A percentile compares a stretch with the other conserved stretches of the same genome.
phyloP scores from a whole-genome alignment of 164 flowering plant genomes.

The Vitis riparia region DNA sequence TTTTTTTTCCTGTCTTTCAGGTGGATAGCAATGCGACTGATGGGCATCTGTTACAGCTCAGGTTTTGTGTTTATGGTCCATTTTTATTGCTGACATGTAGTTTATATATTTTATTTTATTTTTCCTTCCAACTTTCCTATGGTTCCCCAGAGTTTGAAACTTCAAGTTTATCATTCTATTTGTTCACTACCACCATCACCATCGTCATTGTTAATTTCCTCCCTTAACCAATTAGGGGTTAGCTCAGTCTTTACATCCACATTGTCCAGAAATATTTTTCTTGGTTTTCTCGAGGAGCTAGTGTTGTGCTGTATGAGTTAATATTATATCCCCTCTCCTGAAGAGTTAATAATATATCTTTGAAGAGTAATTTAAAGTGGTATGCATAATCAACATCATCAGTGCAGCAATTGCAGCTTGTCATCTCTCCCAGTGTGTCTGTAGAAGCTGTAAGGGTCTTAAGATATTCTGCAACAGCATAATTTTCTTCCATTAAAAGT shows the following conservation, averaged over 20 bases:
- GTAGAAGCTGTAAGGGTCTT: background rate
- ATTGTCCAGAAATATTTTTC: background rate
- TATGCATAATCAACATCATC: background rate
- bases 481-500: too few relatives aligned
- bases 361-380: background rate
- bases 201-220: background rate
- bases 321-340: background rate
- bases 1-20: constrained; percentile 34
- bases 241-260: too few relatives aligned
- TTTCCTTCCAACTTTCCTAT: too few relatives aligned
- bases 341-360: background rate
- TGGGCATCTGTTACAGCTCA: constrained; percentile 85
- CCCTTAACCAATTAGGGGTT: background rate
- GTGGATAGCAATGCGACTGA: constrained; percentile 63
- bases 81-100: background rate
- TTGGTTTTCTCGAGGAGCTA: background rate
- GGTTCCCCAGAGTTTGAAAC: background rate
- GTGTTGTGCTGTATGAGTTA: background rate
- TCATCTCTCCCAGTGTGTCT: background rate
- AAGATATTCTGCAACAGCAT: too few relatives aligned
- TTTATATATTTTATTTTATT: background rate
- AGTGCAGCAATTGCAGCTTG: background rate
- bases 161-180: background rate
- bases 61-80: constrained; percentile 37
- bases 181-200: background rate